These are phyloP conservation scores for Podaxis sp. DNA, from an alignment of 768 basidiomycete genomes.

Conservation along the genomic window DNA sequence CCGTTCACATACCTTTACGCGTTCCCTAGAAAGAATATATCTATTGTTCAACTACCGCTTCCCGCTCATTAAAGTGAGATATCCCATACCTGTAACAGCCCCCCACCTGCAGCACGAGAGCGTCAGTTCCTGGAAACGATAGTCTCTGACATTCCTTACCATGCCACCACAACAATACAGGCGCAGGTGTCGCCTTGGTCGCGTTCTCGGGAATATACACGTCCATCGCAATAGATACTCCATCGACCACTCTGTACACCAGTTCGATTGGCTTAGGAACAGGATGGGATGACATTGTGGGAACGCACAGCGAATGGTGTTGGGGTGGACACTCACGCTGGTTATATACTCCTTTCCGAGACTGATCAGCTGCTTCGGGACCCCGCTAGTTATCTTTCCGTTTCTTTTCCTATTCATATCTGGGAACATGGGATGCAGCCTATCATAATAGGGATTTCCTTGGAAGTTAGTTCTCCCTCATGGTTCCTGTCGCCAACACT, in stretches of 20 bases:
- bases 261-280: conserved; percentile 24
- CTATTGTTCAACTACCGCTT: background rate
- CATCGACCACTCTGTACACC: conserved; percentile 31
- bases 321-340: background rate
- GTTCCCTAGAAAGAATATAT: background rate
- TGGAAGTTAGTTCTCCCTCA: background rate
- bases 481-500: background rate
- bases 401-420: background rate
- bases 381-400: background rate
- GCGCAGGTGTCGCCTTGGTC: conserved; percentile 27
- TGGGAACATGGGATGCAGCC: background rate
- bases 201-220: conserved; percentile 33
- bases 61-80: background rate
- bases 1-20: conserved; percentile 7
- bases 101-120: conserved; percentile 26
- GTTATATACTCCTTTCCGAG: background rate
- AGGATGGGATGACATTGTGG: background rate
- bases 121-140: background rate
- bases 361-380: background rate
- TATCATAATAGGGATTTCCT: background rate
- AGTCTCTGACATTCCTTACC: conserved; percentile 19
- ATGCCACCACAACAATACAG: conserved; percentile 38
- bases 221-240: conserved; percentile 33
- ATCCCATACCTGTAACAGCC: conserved; percentile 28
- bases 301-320: background rate